Evolutionary conservation across 2,329 filamentous ascomycete species (phyloP), one percentile per base, ranked within the genome.

Genomic region (Aspergillus proliferans): DNA sequence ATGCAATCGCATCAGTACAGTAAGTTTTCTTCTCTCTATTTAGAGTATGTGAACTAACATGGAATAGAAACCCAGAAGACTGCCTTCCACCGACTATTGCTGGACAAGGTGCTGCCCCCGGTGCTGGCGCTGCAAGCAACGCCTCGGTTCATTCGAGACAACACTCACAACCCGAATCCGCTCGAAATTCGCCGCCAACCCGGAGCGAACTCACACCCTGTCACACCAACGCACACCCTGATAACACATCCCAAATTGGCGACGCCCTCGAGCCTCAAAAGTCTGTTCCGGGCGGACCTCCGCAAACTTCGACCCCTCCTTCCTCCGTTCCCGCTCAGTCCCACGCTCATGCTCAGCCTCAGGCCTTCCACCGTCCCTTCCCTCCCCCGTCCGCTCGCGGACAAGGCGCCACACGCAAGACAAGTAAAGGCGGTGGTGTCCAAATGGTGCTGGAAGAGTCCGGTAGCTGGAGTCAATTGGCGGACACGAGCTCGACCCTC

Each of bases 381-480:
- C 62, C 61, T 3, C 68, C 61, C 26, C 64, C 61, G 19, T 59
- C 60, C 9, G 66, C 71, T 52, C 74, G 78, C 36, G 77, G 76
- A 12, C 76, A 79, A 38, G 80, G 80, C 28, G 81, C 81, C 24
- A 84, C 85, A 51, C 80, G 88, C 46, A 86, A 88, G 49, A 84
- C 82, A 49, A 88, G 85, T 57, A 85, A 88, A 61, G 82, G 85
- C 3, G 91, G 91, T 47, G 92, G 92, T 15, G 83, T 96, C 48
- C 89, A 95, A 68, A 88, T 96, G 59, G 91, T 93, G 18, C 79
- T 97, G 34, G 91, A 95, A 59, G 90, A 90, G 61, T 83, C 85
- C 14, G 88, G 89, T 51, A 92, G 87, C 68, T 97, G 91, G 92
- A 91, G 87, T 43, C 88, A 95, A 54, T 80, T 96, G 66, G 88